Percentiles rank a stretch among this genome's conserved stretches.
Conservation (phyloP, 345 rosid species). For the Firmiana major region DNA sequence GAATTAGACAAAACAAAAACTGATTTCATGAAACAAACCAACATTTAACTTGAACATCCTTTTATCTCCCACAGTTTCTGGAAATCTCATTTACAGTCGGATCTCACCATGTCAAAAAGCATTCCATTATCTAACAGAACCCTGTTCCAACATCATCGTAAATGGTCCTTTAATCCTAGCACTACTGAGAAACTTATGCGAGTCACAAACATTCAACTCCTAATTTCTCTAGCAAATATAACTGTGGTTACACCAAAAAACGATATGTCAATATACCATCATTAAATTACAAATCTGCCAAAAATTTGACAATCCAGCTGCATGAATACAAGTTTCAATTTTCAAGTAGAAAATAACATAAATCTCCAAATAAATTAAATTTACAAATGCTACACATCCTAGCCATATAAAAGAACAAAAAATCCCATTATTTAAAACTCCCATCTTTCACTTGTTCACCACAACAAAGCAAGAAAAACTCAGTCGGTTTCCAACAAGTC, state of each 20-base stretch:
- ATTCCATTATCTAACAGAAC: not conserved
- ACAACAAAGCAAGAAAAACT: not conserved
- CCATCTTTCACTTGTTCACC: not conserved
- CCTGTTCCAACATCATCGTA: not conserved
- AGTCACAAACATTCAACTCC: not conserved
- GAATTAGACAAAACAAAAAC: not conserved
- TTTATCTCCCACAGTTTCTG: not conserved
- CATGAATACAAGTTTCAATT: not conserved
- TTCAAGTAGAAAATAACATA: not conserved
- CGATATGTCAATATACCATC: not conserved
- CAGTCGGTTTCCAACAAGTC: not conserved
- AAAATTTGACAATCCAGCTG: not conserved
- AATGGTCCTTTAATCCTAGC: not conserved
- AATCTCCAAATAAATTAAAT: not conserved
- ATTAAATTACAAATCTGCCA: not conserved
- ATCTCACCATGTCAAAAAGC: conserved; percentile 3
- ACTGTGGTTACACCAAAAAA: too few relatives aligned
- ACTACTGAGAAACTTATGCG: not conserved
- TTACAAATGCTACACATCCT: too few relatives aligned
- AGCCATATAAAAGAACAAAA: not conserved
- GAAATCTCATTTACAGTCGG: not conserved
- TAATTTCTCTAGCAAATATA: not conserved
- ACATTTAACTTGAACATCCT: not conserved
- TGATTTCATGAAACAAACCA: not conserved
- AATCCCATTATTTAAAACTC: not conserved